Conservation (phyloP, 148 eudicot species). For the Rhododendron simsii region DNA sequence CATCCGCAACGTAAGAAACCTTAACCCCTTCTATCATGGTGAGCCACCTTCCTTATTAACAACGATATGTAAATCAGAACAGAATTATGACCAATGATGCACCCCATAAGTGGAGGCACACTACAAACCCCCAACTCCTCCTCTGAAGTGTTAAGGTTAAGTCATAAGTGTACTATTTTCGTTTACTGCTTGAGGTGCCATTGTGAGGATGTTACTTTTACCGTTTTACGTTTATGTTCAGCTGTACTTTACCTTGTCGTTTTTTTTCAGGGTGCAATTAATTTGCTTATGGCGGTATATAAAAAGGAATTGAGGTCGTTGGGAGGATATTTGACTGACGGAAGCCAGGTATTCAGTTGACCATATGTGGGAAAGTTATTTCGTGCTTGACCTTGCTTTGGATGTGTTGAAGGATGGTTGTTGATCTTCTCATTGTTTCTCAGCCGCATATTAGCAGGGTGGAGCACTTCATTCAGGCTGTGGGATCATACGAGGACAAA, state of each 20-base stretch:
- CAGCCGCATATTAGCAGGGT: constrained; percentile 81
- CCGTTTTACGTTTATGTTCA: background rate
- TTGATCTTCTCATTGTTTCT: constrained; percentile 2
- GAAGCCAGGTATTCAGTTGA: constrained; percentile 70
- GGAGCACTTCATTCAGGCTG: constrained; percentile 86
- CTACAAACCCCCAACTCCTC: background rate
- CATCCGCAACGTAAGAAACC: background rate
- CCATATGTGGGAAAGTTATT: constrained; percentile 1
- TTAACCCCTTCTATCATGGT: background rate
- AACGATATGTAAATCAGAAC: background rate
- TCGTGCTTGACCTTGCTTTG: background rate
- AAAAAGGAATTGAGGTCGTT: constrained; percentile 71
- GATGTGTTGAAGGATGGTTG: background rate
- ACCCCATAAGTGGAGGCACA: background rate
- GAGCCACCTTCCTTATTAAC: background rate
- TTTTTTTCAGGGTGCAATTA: constrained; percentile 74
- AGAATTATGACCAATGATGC: background rate
- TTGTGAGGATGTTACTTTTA: background rate
- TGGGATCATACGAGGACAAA: constrained; percentile 87
- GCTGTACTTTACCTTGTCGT: background rate
- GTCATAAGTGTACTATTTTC: background rate
- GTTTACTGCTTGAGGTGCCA: background rate
- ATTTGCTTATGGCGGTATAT: constrained; percentile 80
- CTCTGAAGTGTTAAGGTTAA: background rate
- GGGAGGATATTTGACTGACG: constrained; percentile 84